Evolutionary conservation across 129 eudicot genomes (phyloP), one percentile per base, ranked within the genome.

Genomic region (Helianthus annuus): DNA sequence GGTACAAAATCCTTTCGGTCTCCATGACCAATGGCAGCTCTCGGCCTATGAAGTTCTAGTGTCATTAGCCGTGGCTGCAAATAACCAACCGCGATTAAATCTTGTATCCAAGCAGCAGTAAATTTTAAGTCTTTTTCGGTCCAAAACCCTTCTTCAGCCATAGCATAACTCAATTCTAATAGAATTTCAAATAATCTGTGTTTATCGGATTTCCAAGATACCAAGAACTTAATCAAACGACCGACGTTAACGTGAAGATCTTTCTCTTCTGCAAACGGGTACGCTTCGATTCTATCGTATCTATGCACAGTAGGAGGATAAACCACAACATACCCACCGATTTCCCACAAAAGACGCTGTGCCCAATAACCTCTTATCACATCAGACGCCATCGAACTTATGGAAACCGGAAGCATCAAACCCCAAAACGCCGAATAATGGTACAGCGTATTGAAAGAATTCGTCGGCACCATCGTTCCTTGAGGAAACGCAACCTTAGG

Each of bases 81-180:
- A 72, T 90, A 95, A 17, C 97, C 91, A 8, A 95, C 97, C 57
- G 84, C 91, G 67, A 90, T 78, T 83, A 95, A 77, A 82, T 95
- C 99, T 66, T 95, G 99, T 68, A 95, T 89, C 99, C 99, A 95
- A 32, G 99, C 99, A 74, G 97, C 97, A 3, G 97, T 91, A 56
- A 95, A 88, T 44, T 84, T 85, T 36, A 95, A 83, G 69, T 95
- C 99, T 73, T 83, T 90, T 67, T 90, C 99, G 0, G 94, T 84
- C 99, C 99, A 95, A 84, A 90, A 95, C 5, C 96, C 89, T 88
- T 95, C 99, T 71, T 95, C 99, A 44, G 99, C 97, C 99, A 95
- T 95, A 6, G 83, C 96, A 70, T 80, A 90, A 72, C 99, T 90
- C 76, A 95, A 79, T 39, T 95, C 96, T 84, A 95, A 49, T 57